Conservation (phyloP, 2,329 filamentous ascomycete genomes). For the Beauveria rudraprayagi region DNA sequence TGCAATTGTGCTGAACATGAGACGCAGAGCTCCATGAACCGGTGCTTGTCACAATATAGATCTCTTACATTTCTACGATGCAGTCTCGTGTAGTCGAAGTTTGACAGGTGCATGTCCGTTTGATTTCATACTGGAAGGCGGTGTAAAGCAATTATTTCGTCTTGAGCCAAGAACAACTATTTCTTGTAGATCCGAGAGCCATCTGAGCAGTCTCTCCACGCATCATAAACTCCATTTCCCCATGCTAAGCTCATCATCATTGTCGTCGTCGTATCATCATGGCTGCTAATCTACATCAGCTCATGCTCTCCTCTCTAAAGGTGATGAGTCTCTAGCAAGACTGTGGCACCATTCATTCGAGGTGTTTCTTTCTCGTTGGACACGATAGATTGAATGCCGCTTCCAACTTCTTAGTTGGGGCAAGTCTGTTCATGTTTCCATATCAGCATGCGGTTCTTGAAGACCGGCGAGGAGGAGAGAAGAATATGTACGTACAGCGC, state of each 20-base stretch:
- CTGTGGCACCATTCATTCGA: neutral
- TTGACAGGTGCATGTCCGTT: neutral
- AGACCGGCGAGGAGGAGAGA: neutral
- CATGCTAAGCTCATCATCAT: neutral
- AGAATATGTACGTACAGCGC: slow-evolving; percentile 38
- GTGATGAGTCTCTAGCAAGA: neutral
- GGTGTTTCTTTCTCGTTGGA: no score
- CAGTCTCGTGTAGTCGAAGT: neutral
- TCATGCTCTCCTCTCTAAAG: no score
- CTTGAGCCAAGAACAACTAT: neutral
- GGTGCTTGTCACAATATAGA: slow-evolving; percentile 6
- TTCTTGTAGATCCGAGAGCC: neutral
- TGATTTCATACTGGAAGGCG: neutral
- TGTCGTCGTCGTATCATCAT: neutral
- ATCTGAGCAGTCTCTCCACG: neutral
- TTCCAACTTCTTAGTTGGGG: slow-evolving; percentile 14
- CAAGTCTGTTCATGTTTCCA: neutral
- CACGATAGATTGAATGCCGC: neutral
- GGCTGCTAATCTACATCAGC: neutral
- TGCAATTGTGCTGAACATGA: neutral
- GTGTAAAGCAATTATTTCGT: neutral
- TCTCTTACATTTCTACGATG: slow-evolving; percentile 10
- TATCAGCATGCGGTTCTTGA: neutral
- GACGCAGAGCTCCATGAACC: neutral
- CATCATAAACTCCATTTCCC: neutral